Base-by-base conservation (phyloP, 805 yeast species). In the Henningerozyma blattae region DNA sequence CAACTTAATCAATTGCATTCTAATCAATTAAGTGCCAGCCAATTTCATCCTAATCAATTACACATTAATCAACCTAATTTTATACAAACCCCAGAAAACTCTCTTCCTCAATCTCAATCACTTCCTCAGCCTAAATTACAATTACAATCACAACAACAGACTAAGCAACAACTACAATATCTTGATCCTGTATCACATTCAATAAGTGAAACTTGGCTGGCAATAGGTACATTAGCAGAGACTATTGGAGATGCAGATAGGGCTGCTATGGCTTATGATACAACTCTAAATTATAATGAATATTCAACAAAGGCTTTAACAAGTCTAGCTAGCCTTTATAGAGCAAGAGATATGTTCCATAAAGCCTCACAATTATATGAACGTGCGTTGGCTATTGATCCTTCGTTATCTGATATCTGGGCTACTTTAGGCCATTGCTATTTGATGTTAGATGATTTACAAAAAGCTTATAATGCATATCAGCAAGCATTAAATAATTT, bases 401-500 rank as follows among this genome's bases (percentile, higher is more conserved):
- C 86, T 15, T 87, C 83, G 52, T 77, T 85, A 47, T 95, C 96
- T 38, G 97, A 89, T 47, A 84, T 93, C 25, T 91, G 98, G 97
- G 96, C 97, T 0, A 70, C 89, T 13, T 63, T 87, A 47, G 95
- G 98, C 34, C 97, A 91, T 61, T 91, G 98, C 62, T 91, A 86
- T 54, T 64, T 91, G 46, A 89, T 91, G 95, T 65, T 87, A 55
- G 98, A 91, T 58, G 98, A 91, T 51, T 68, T 91, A 40, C 95
- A 84, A 56, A 74, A 94, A 47, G 96, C 96, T 5, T 91, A 91
- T 56, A 79, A 87, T 29, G 94, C 97, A 3, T 91, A 91, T 62
- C 98, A 91, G 62, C 87, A 93, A 53, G 97, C 97, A 2, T 65
- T 91, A 32, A 80, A 83, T 57, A 89, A 85, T 55, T 62, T 87